Evolutionary conservation across 345 rosid genomes (phyloP).

Genomic region (Gossypium raimondii): DNA sequence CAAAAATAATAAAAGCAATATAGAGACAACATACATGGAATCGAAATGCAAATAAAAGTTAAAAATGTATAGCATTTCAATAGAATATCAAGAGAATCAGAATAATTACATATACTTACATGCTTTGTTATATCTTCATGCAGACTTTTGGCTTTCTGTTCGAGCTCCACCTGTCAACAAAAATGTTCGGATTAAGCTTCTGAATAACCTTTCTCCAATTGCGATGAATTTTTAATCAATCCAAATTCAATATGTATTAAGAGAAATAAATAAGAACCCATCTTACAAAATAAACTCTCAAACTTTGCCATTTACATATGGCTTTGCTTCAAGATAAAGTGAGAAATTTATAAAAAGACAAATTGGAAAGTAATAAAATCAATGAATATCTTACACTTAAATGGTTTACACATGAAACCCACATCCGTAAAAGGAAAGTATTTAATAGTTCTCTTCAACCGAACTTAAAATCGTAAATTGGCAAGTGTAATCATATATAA

Average conservation of each 20-base stretch:
- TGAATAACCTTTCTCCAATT: background rate
- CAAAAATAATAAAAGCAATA: background rate
- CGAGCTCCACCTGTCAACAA: constrained; percentile 9
- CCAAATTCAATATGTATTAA: background rate
- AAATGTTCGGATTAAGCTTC: background rate
- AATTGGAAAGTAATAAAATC: background rate
- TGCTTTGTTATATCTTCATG: constrained; percentile 13
- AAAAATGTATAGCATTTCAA: background rate
- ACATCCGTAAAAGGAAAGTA: background rate
- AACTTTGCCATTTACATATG: background rate
- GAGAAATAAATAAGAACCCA: background rate
- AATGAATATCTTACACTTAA: background rate
- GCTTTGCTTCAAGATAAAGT: background rate
- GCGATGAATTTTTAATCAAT: background rate
- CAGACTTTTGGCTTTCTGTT: constrained; percentile 12
- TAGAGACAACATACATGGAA: background rate
- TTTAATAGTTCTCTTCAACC: constrained; percentile 3
- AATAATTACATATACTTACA: background rate
- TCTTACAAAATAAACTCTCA: background rate
- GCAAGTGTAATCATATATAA: background rate
- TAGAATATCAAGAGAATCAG: background rate
- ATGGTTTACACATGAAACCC: background rate
- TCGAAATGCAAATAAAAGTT: background rate
- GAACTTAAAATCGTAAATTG: background rate
- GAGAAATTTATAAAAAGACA: background rate